Evolutionary conservation across 164 flowering plant genomes (phyloP).

Genomic region (Magnolia officinalis): DNA sequence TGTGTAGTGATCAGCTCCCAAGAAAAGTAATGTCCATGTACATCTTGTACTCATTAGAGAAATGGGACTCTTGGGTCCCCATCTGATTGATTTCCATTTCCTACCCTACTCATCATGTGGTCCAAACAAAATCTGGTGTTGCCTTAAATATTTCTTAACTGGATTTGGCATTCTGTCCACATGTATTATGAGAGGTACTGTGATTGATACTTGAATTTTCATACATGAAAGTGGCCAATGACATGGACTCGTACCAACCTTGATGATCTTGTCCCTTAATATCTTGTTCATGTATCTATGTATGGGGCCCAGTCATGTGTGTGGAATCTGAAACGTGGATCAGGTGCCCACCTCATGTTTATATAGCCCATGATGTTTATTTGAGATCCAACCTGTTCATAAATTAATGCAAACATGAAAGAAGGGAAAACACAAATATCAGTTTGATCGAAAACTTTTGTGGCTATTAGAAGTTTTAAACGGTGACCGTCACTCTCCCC

Average conservation of each 20-base stretch:
- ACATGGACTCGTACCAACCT: not conserved
- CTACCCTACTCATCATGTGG: not conserved
- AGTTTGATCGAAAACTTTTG: too few species aligned
- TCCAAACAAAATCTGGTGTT: not conserved
- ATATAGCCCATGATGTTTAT: too few species aligned
- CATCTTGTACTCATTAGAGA: not conserved
- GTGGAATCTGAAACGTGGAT: too few species aligned
- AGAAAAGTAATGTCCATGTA: not conserved
- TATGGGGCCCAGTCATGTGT: too few species aligned
- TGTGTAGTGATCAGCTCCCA: not conserved
- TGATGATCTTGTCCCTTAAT: not conserved
- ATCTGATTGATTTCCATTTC: not conserved
- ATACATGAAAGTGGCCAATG: not conserved
- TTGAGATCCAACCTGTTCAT: too few species aligned
- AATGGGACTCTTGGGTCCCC: not conserved
- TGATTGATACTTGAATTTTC: not conserved
- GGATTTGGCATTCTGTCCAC: too few species aligned
- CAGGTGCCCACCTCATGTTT: too few species aligned
- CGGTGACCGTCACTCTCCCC: too few species aligned
- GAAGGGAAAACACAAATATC: too few species aligned
- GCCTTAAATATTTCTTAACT: not conserved
- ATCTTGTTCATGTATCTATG: not conserved
- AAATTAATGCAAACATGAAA: too few species aligned
- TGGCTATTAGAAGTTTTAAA: too few species aligned
- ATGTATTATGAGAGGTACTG: too few species aligned